Conservation (phyloP, 164 flowering plant genomes). For the Kingdonia uniflora region DNA sequence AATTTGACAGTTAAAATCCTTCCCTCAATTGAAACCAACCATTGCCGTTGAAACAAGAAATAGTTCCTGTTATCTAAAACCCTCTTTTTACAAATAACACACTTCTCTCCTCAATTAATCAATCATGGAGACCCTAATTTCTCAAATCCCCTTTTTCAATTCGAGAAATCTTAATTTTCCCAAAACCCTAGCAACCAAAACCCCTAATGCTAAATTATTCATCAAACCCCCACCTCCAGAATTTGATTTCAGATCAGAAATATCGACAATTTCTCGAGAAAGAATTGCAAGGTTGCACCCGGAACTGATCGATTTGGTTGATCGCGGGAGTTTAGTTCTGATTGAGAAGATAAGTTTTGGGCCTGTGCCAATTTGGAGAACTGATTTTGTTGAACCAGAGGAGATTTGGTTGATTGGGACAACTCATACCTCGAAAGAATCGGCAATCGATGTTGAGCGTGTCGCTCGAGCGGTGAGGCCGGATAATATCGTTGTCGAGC, state of each 20-base stretch:
- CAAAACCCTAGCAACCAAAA: constrained; percentile 8
- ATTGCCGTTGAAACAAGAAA: too few relatives aligned
- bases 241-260: constrained; percentile 52
- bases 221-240: constrained; percentile 65
- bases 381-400: constrained; percentile 80
- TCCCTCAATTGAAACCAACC: too few relatives aligned
- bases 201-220: constrained; percentile 26
- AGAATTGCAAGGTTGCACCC: constrained; percentile 42
- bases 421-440: constrained; percentile 40
- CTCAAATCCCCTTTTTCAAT: constrained; percentile 7
- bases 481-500: constrained; percentile 93
- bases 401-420: constrained; percentile 83
- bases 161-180: constrained; percentile 6
- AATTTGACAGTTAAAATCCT: too few relatives aligned
- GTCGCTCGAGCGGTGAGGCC: constrained; percentile 62
- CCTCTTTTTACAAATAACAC: too few relatives aligned
- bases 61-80: too few relatives aligned
- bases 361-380: constrained; percentile 74
- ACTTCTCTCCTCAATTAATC: too few relatives aligned
- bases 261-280: constrained; percentile 29
- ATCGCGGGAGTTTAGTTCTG: constrained; percentile 49
- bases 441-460: constrained; percentile 59
- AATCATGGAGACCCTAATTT: constrained; percentile 17
- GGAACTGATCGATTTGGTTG: constrained; percentile 62
- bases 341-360: constrained; percentile 62